Base-by-base conservation (phyloP, 2,329 filamentous ascomycete genomes). In the Uncinocarpus reesii region DNA sequence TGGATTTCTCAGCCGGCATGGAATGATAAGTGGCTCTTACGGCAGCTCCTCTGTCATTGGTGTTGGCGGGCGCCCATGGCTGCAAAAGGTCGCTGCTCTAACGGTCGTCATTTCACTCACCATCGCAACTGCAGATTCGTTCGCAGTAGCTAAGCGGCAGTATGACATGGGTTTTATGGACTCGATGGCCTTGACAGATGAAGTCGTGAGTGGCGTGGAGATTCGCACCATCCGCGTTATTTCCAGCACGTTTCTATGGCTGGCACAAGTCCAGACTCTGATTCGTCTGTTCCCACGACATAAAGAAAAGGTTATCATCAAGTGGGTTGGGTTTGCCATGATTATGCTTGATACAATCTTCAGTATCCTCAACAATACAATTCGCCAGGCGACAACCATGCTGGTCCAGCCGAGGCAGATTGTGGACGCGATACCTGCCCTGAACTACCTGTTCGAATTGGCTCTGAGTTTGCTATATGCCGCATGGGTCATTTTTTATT, bases 241-340 rank as follows among this genome's bases (percentile, higher is more conserved):
- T 55, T 96, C 90, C 15, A 88, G 95, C 65, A 89, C 92, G 1
- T 96, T 96, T 64, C 74, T 98, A 24, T 96, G 92, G 90, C 79
- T 98, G 32, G 92, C 92, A 1, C 92, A 98, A 67, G 90, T 94
- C 1, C 92, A 98, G 69, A 98, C 92, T 0, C 70, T 98, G 50
- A 96, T 96, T 57, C 84, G 92, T 46, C 74, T 98, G 1, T 98
- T 98, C 58, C 92, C 92, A 6, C 86, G 92, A 28, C 90, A 96
- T 61, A 86, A 93, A 60, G 92, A 98, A 68, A 96, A 96, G 69
- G 82, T 96, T 45, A 86, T 96, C 56, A 98, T 98, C 69, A 96
- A 96, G 70, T 98, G 90, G 90, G 87, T 90, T 13, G 92, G 90
- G 1, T 95, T 96, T 62, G 88, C 84, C 2, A 77, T 98, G 49